These are phyloP conservation scores for Solanum etuberosum DNA, from an alignment of 257 asterid genomes.

Conservation along the genomic window DNA sequence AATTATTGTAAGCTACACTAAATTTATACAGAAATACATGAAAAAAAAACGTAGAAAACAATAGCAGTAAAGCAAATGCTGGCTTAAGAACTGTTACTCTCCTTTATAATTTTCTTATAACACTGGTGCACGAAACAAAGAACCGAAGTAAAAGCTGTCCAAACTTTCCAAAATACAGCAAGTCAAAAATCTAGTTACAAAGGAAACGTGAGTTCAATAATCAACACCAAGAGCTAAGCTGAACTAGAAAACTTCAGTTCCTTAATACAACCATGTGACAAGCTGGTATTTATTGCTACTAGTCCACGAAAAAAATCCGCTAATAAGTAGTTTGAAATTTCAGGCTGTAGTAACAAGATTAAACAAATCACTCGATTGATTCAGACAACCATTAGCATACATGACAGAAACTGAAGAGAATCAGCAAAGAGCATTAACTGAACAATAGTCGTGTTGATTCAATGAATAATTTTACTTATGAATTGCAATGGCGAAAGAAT, in stretches of 20 bases:
- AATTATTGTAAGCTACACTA: too few species aligned
- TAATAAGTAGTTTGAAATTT: background rate
- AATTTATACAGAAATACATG: too few species aligned
- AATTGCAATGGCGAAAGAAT: background rate
- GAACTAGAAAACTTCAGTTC: background rate
- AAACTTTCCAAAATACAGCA: too few species aligned
- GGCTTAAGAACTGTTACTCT: too few species aligned
- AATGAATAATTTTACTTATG: background rate
- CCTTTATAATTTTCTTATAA: too few species aligned
- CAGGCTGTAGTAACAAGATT: background rate
- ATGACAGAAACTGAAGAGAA: background rate
- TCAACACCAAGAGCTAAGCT: too few species aligned
- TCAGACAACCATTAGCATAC: background rate
- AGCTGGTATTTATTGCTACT: background rate
- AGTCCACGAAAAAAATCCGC: background rate
- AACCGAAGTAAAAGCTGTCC: too few species aligned
- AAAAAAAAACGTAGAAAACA: too few species aligned
- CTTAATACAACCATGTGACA: background rate
- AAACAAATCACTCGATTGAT: background rate
- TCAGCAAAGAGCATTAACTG: background rate
- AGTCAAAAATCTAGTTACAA: too few species aligned
- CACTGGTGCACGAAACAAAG: too few species aligned
- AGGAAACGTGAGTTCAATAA: too few species aligned
- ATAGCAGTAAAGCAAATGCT: too few species aligned
- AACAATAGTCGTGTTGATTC: background rate